Evolutionary conservation across 176 grass and related monocot genomes (phyloP), one percentile per base, ranked within the genome.

Genomic region (Aegilops speltoides): DNA sequence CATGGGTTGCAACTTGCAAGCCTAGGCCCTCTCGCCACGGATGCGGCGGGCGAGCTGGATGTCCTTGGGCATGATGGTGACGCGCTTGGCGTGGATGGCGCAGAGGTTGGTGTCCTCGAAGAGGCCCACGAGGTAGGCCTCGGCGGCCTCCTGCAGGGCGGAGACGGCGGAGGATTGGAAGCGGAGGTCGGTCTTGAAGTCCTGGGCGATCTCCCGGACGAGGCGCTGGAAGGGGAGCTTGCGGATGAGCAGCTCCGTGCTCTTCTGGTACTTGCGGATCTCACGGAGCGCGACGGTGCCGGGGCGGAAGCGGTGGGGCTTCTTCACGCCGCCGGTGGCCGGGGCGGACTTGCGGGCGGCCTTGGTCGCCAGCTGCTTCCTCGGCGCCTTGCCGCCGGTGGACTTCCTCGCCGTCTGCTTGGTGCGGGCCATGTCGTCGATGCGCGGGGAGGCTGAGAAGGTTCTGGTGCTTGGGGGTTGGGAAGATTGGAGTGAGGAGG

Each of bases 221-320:
- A 94, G 87, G 3, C 89, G 84, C 89, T 94, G 89, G 89, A 94
- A 94, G 1, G 92, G 92, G 3, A 94, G 92, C 89, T 94, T 94
- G 17, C 89, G 89, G 84, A 94, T 94, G 6, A 94, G 89, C 26
- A 94, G 82, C 82, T 94, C 89, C 4, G 89, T 94, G 85, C 89
- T 94, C 87, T 94, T 94, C 84, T 94, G 92, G 84, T 94, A 94
- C 87, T 91, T 94, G 87, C 89, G 87, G 81, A 94, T 94, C 92
- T 89, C 92, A 0, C 92, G 70, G n/a, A 94, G 92, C 3, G 89
- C 89, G 45, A 94, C 92, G 84, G 92, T 94, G 46, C 92, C 92
- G 1, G 87, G 87, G 46, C 89, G 82, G 87, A 94, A 94, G 37
- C 89, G 93, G 79, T 94, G 93, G 5, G 93, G 93, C 89, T 92